Percentiles rank a stretch among this genome's conserved stretches.
phyloP scores from a whole-genome alignment of 345 rosid species.

The Citrus trifoliata region DNA sequence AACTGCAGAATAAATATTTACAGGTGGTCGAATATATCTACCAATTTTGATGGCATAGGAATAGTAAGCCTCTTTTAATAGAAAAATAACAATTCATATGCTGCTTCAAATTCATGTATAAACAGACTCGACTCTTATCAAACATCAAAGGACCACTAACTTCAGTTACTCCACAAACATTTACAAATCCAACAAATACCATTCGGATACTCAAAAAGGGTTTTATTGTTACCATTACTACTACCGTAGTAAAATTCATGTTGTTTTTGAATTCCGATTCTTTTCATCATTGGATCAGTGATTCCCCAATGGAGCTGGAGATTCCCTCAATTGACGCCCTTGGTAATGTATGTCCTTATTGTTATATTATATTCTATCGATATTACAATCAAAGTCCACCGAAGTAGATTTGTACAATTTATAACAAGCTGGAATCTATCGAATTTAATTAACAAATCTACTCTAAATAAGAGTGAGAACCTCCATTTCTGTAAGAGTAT shows the following conservation, averaged over 20 bases:
- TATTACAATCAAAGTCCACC: too few relatives aligned
- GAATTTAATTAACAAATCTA: too few relatives aligned
- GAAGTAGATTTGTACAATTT: too few relatives aligned
- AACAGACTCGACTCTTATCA: background rate
- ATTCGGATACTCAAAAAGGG: background rate
- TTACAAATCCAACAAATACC: too few relatives aligned
- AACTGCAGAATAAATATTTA: too few relatives aligned
- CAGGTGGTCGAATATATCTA: background rate
- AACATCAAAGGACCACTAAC: background rate
- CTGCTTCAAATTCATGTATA: background rate
- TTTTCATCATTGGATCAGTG: constrained; percentile 28
- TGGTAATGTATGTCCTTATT: constrained; percentile 63
- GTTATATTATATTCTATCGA: too few relatives aligned
- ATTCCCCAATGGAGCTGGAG: constrained; percentile 69
- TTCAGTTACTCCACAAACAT: too few relatives aligned
- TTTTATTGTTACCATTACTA: too few relatives aligned
- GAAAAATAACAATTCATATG: background rate
- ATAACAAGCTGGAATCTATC: too few relatives aligned
- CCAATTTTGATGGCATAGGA: background rate
- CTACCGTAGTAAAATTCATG: background rate
- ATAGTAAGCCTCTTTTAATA: background rate
- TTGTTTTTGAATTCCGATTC: background rate
- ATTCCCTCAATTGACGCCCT: constrained; percentile 60
- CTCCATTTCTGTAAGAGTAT: too few relatives aligned
- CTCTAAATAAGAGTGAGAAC: too few relatives aligned